Evolutionary conservation across 371 early-diverging fungal species (phyloP), one percentile per base, ranked within the genome.

Genomic region (Mortierella sp.): DNA sequence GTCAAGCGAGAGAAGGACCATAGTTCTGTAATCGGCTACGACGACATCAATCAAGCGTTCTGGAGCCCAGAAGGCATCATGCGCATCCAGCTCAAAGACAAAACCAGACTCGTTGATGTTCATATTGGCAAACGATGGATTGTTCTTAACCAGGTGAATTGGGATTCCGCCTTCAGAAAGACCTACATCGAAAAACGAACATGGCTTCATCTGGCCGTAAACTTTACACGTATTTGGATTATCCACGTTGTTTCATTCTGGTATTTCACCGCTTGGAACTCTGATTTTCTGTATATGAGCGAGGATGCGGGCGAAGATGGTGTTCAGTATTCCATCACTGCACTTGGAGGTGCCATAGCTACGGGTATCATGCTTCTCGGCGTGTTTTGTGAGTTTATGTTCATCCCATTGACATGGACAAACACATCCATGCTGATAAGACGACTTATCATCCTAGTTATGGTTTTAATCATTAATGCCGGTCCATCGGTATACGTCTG

Each of bases 11-110:
- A 95, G 83, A 88, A 88, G 55, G 96, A 96, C 66, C 97, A 97
- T 79, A 86, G 90, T 32, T 82, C 86, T 26, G 90, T 91, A 7
- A 88, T 97, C 51, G 96, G 96, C 22, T 96, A 96, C 79, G 96
- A 95, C 77, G 96, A 97, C 69, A 90, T 95, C 61, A 97, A 97
- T 75, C 95, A 97, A 72, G 85, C 92, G 37, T 96, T 97, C 83
- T 95, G 96, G 95, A 84, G 89, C 32, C 88, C 90, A 1, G 89
- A 90, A 42, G 88, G 90, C 10, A 86, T 96, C 70, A 86, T 87
- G 32, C 82, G 84, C 31, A 89, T 94, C 45, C 70, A 78, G 34
- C 76, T 93, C 3, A 82, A 86, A 3, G 91, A 89, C 56, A 88
- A 89, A 43, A 62, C 79, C 23, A 83, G 83, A 8, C 76, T 95